phyloP scores from a whole-genome alignment of 1,284 basidiomycete genomes.

The Cutaneotrichosporon arboriforme region DNA sequence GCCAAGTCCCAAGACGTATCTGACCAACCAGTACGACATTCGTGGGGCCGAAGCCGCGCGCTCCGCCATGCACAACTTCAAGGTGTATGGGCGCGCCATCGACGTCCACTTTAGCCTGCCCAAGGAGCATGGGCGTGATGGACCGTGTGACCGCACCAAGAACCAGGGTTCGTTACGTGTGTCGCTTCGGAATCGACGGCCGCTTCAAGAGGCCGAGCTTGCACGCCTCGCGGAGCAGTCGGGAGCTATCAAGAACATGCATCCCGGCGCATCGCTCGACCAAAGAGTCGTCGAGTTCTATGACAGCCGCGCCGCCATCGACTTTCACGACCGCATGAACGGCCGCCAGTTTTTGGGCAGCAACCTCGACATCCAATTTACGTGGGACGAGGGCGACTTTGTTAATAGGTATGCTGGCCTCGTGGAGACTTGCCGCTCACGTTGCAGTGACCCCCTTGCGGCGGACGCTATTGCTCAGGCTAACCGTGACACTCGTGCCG shows the following conservation, averaged over 20 bases:
- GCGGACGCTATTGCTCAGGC: conserved; percentile 11
- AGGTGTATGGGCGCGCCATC: conserved; percentile 81
- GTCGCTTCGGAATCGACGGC: conserved; percentile 59
- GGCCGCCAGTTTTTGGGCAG: conserved; percentile 76
- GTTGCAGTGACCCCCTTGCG: conserved; percentile 4
- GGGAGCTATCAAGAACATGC: conserved; percentile 81
- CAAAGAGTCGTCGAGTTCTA: conserved; percentile 82
- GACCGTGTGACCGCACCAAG: conserved; percentile 73
- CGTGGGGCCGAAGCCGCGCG: conserved; percentile 85
- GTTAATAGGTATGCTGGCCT: conserved; percentile 33
- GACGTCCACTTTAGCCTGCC: conserved; percentile 97
- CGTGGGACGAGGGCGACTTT: conserved; percentile 66
- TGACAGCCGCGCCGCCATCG: conserved; percentile 73
- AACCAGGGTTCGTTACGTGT: conserved; percentile 84
- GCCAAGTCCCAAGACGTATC: neutral
- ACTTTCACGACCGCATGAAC: conserved; percentile 72
- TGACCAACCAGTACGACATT: conserved; percentile 66
- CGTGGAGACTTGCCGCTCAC: neutral
- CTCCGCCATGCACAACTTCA: conserved; percentile 76
- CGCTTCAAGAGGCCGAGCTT: conserved; percentile 76
- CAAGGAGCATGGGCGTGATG: conserved; percentile 67
- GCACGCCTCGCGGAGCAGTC: conserved; percentile 75
- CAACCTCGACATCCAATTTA: conserved; percentile 75
- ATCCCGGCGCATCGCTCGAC: conserved; percentile 63
- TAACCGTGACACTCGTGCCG: too few species aligned